Percentiles rank a stretch among this genome's conserved stretches.
These are phyloP conservation scores for Phytophthora pisi DNA, from an alignment of 352 stramenopile species.

Conservation along the genomic window DNA sequence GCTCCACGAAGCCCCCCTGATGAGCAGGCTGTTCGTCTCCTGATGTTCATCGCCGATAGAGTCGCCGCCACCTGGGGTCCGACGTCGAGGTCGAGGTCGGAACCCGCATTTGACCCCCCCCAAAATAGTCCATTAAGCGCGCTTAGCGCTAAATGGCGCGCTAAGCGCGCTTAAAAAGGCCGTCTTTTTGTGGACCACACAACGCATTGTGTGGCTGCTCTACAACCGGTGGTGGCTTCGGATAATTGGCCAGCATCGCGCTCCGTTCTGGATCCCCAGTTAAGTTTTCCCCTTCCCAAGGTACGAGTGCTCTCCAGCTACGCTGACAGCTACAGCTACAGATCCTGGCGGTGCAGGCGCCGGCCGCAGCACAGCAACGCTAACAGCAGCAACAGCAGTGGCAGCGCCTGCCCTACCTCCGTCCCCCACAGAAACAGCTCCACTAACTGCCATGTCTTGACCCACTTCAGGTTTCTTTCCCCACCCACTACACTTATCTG, in stretches of 20 bases:
- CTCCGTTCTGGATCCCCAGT: conserved; percentile 40
- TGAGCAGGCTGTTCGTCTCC: too few species aligned
- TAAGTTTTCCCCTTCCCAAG: conserved; percentile 50
- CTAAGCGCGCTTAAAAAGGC: conserved; percentile 13
- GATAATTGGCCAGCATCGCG: conserved; percentile 34
- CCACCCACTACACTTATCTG: conserved; percentile 20
- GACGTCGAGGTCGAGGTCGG: background rate
- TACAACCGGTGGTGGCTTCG: conserved; percentile 1
- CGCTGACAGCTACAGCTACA: background rate
- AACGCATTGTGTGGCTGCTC: conserved; percentile 24
- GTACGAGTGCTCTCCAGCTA: conserved; percentile 32
- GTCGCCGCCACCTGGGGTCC: background rate
- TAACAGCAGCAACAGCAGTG: too few species aligned
- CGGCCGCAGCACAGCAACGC: too few species aligned
- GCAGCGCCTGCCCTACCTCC: too few species aligned
- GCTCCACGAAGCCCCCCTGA: background rate
- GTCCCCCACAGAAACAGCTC: background rate
- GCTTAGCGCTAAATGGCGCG: conserved; percentile 9
- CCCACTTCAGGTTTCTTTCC: conserved; percentile 16
- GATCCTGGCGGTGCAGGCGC: conserved; percentile 22
- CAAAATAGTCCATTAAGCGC: conserved; percentile 16
- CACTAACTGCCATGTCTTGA: background rate
- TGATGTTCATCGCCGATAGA: background rate
- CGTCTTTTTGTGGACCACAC: too few species aligned
- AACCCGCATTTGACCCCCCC: too few species aligned